Base-by-base conservation (phyloP, 768 basidiomycete genomes). In the Podaxis sp. region DNA sequence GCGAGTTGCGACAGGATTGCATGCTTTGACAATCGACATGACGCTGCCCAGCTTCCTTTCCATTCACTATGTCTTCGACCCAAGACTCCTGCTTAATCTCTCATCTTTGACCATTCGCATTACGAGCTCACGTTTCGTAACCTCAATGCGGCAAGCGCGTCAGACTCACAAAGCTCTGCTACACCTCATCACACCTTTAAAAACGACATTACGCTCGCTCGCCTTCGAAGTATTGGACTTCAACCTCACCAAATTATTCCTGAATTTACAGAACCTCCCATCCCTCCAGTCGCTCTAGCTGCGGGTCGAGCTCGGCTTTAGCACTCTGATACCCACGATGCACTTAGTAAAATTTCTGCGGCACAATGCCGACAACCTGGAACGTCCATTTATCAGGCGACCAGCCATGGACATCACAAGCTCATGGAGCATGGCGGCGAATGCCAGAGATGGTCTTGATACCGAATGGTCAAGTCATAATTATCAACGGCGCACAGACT, bases 391-490 rank as follows among this genome's bases (percentile, higher is more conserved):
- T 5, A 46, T 65, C 25, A 32, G 53, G 11, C 57, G 57, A 40
- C 57, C 57, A 18, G 51, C 57, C 7, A 50, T 59, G 4, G 57
- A 59, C 36, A 48, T 54, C 23, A 46, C 53, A 1, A 61, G 23
- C n/a, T 55, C 47, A n/a, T 61, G 59, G 59, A 55, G 42, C 4
- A 23, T 48, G 5, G 35, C 55, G n/a, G 46, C 14, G 7, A 47
- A 74, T 79, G 76, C 68, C 71, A 0, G 77, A 78, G 57, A 68
- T 74, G 70, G 59, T 77, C 38, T 63, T 77, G 3, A 68, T 81
- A 54, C 77, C 77, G 0, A 79, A 82, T 61, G 79, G 80, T 2
- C 69, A 75, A 6, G 70, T 79, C 9, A 64, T 80, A 36, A 73
- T 81, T 38, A 72, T 77, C 28, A 80, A 79, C 53, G 81, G 80